These are phyloP conservation scores for Candida taoyuanica DNA, from an alignment of 805 yeast genomes.

Conservation along the genomic window DNA sequence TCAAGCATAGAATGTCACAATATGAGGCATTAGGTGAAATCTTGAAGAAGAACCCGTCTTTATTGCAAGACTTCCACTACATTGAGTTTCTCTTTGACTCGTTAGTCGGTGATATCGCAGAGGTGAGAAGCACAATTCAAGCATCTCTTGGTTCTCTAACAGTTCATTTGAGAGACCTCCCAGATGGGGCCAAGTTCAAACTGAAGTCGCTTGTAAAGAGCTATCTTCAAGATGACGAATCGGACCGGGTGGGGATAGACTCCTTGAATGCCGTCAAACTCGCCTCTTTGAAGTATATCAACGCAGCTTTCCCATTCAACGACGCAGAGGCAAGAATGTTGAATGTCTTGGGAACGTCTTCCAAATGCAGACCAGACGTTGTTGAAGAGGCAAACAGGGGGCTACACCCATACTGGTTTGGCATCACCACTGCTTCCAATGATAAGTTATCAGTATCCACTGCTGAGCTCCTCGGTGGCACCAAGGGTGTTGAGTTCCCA, in stretches of 20 bases:
- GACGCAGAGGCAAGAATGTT: constrained; percentile 65
- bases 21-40: constrained; percentile 78
- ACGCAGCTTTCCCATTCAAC: constrained; percentile 58
- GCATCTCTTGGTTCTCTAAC: constrained; percentile 62
- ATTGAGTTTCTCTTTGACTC: constrained; percentile 69
- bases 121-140: constrained; percentile 63
- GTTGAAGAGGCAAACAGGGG: constrained; percentile 79
- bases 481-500: constrained; percentile 48
- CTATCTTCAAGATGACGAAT: constrained; percentile 34
- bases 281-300: constrained; percentile 59
- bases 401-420: constrained; percentile 78
- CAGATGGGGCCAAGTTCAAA: constrained; percentile 33
- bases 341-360: constrained; percentile 59
- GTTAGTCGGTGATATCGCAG: constrained; percentile 56
- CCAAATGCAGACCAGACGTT: constrained; percentile 61
- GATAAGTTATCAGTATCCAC: constrained; percentile 41
- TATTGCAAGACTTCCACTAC: constrained; percentile 43
- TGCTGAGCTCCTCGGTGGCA: constrained; percentile 37
- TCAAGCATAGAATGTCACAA: constrained; percentile 53
- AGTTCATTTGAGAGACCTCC: constrained; percentile 39
- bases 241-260: constrained; percentile 25
- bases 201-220: constrained; percentile 37
- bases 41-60: constrained; percentile 40
- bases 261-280: constrained; percentile 51
- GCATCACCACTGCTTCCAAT: constrained; percentile 44